Evolutionary conservation across 2,329 filamentous ascomycete genomes (phyloP).

Genomic region (Xylaria sp.): DNA sequence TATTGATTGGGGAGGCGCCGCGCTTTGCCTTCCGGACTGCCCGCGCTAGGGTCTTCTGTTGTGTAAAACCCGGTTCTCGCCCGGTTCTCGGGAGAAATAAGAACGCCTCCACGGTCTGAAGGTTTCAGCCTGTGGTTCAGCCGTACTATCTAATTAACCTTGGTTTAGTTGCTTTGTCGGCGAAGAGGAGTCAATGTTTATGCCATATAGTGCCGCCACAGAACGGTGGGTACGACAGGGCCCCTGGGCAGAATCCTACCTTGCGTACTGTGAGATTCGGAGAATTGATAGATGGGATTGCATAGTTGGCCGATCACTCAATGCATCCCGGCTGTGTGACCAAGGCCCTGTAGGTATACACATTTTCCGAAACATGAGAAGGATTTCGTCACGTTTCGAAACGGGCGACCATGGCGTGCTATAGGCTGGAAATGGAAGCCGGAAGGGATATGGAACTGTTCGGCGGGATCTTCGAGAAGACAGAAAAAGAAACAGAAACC

Average conservation of each 20-base stretch:
- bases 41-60: constrained; percentile 6
- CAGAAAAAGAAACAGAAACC: constrained; percentile 9
- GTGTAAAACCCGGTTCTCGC: constrained; percentile 1
- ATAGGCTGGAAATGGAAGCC: constrained; percentile 8
- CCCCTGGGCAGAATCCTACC: neutral
- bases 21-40: neutral
- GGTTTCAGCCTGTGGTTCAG: constrained; percentile 15
- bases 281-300: neutral
- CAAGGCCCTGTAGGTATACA: neutral
- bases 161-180: neutral
- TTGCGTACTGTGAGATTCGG: neutral
- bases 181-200: neutral
- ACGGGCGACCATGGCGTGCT: constrained; percentile 8
- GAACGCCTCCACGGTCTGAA: constrained; percentile 8
- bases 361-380: constrained; percentile 16
- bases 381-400: constrained; percentile 23
- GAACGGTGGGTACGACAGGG: too few species aligned
- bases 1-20: neutral
- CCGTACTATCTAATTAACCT: neutral
- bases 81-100: neutral
- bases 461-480: constrained; percentile 7
- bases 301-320: neutral
- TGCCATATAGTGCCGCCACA: constrained; percentile 2
- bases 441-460: neutral
- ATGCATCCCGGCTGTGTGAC: neutral